A percentile compares a stretch with the other conserved stretches of the same genome.
Conservation (phyloP, 148 eudicot species). For the Camellia lanceoleosa region DNA sequence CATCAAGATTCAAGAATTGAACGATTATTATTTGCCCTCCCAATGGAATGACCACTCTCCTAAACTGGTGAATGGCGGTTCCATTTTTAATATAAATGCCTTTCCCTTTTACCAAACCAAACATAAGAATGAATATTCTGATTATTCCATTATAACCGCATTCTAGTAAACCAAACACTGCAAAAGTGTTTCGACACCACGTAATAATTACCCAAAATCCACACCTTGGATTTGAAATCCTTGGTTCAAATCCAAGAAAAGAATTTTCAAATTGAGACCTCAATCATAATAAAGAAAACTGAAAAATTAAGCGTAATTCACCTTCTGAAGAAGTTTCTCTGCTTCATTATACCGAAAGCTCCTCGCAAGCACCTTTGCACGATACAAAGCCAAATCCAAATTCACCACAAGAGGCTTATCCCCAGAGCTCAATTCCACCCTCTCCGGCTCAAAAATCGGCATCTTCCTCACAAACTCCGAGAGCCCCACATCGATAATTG, state of each 20-base stretch:
- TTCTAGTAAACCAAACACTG: no score
- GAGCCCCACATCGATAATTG: slow-evolving; percentile 48
- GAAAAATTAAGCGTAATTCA: slow-evolving; percentile 9
- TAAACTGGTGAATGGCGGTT: no score
- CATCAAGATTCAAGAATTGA: no score
- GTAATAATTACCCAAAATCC: neutral
- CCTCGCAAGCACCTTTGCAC: slow-evolving; percentile 57
- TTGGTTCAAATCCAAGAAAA: neutral
- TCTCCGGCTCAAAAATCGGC: slow-evolving; percentile 79
- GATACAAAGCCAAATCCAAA: slow-evolving; percentile 81
- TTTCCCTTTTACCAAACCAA: no score
- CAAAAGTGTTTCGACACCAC: no score
- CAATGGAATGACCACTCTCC: no score
- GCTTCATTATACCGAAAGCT: slow-evolving; percentile 65
- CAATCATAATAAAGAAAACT: neutral
- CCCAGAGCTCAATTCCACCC: slow-evolving; percentile 35
- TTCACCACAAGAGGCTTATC: slow-evolving; percentile 64
- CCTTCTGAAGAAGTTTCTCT: slow-evolving; percentile 67
- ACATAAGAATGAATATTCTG: no score
- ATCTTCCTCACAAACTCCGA: slow-evolving; percentile 67
- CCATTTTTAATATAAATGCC: no score
- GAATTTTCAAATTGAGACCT: neutral
- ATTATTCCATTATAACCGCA: no score
- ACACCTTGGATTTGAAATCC: neutral
- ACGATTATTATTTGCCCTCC: no score